A percentile compares a stretch with the other conserved stretches of the same genome.
Conservation (phyloP, 108 stramenopile genomes). For the Thalassiosira profunda region DNA sequence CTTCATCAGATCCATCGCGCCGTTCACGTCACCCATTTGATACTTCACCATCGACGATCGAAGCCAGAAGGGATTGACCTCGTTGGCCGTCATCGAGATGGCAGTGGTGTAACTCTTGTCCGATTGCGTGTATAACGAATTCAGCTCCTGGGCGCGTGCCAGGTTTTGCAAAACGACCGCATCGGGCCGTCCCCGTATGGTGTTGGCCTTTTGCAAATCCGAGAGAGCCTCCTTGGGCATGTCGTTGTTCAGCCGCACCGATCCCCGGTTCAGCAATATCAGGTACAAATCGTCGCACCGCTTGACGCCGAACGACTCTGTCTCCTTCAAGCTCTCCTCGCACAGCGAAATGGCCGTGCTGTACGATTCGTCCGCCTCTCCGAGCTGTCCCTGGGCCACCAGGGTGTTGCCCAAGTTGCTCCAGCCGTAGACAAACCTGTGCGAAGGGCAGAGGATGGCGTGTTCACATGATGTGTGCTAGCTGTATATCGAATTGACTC, state of each 20-base stretch:
- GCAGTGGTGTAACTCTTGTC: constrained; percentile 73
- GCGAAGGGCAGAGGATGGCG: no score
- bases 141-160: constrained; percentile 83
- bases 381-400: constrained; percentile 70
- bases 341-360: constrained; percentile 73
- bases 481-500: no score
- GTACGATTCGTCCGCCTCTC: constrained; percentile 68
- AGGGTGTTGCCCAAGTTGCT: constrained; percentile 81
- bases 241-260: constrained; percentile 75
- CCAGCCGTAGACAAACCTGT: constrained; percentile 87
- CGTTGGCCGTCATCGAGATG: constrained; percentile 89
- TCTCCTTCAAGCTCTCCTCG: constrained; percentile 50
- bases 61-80: constrained; percentile 87
- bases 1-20: constrained; percentile 74
- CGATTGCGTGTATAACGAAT: constrained; percentile 61
- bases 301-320: constrained; percentile 56
- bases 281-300: constrained; percentile 81
- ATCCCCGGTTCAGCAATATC: constrained; percentile 77
- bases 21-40: constrained; percentile 66
- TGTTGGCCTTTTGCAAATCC: constrained; percentile 61
- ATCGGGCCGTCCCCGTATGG: constrained; percentile 73
- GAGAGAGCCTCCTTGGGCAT: constrained; percentile 66
- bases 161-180: constrained; percentile 79
- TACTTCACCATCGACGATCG: constrained; percentile 82
- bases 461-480: constrained; percentile 2